A percentile compares a stretch with the other conserved stretches of the same genome.
Evolutionary conservation across 2,329 filamentous ascomycete species (phyloP).

Genomic region (Nemania bipapillata): DNA sequence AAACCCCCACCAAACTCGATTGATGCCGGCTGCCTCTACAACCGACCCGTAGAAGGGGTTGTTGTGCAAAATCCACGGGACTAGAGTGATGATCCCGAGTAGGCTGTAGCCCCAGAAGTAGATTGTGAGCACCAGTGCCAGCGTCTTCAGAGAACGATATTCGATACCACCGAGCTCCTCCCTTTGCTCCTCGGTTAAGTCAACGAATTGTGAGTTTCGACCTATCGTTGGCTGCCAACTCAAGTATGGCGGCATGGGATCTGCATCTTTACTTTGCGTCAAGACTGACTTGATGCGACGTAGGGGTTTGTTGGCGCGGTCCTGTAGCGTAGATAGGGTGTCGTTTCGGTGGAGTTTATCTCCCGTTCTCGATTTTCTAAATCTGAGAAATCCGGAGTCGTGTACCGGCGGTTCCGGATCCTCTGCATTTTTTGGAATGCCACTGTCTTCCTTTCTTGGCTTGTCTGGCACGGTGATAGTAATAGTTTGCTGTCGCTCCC

Average conservation of each 20-base stretch:
- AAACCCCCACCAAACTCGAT: constrained; percentile 87
- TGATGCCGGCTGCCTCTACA: constrained; percentile 70
- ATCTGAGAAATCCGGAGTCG: constrained; percentile 56
- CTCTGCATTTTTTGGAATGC: constrained; percentile 51
- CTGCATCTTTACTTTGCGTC: constrained; percentile 64
- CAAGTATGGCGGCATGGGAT: constrained; percentile 85
- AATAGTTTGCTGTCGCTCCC: constrained; percentile 65
- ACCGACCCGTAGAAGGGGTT: constrained; percentile 70
- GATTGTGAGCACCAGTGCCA: constrained; percentile 78
- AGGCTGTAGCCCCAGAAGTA: constrained; percentile 89
- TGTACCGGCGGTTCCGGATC: constrained; percentile 58
- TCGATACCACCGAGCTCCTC: constrained; percentile 97
- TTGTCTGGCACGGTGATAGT: constrained; percentile 73
- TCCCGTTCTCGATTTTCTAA: constrained; percentile 58
- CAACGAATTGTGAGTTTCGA: constrained; percentile 91
- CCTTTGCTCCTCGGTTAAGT: constrained; percentile 87
- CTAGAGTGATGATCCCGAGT: constrained; percentile 75
- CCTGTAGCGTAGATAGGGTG: constrained; percentile 42
- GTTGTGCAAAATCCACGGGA: constrained; percentile 80
- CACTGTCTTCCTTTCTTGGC: constrained; percentile 50
- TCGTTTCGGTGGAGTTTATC: constrained; percentile 54
- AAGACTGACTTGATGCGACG: constrained; percentile 66
- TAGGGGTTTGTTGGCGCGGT: constrained; percentile 55
- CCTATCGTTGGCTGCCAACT: constrained; percentile 93
- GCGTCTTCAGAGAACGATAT: constrained; percentile 88